These are phyloP conservation scores for Colletotrichum noveboracense DNA, from an alignment of 2,329 filamentous ascomycete species.

Conservation along the genomic window DNA sequence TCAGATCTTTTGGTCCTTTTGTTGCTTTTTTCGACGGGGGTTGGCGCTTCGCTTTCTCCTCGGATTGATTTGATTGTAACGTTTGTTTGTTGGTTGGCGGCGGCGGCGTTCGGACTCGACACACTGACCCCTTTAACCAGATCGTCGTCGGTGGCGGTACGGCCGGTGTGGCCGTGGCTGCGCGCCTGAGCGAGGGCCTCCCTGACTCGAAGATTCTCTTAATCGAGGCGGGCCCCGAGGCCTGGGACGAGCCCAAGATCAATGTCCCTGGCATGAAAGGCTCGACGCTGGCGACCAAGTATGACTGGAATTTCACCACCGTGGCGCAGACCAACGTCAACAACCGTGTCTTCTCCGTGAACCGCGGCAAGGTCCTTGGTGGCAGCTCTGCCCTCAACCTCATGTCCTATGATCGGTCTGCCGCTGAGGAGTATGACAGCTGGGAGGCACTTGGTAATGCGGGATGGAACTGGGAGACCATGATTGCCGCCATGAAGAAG, in stretches of 20 bases:
- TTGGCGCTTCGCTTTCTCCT: neutral
- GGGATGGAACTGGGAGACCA: conserved; percentile 40
- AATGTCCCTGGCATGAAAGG: conserved; percentile 32
- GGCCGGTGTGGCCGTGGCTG: conserved; percentile 35
- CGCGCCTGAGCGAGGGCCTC: conserved; percentile 27
- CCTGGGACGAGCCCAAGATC: conserved; percentile 27
- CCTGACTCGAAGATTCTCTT: conserved; percentile 29
- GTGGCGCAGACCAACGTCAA: conserved; percentile 41
- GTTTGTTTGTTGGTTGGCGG: neutral
- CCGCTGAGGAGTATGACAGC: conserved; percentile 34
- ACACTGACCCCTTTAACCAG: conserved; percentile 1
- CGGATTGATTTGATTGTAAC: neutral
- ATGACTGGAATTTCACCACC: conserved; percentile 46
- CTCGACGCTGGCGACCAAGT: conserved; percentile 25
- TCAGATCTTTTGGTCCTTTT: neutral
- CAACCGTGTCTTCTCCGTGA: conserved; percentile 40
- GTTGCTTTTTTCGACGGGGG: neutral
- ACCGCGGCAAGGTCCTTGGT: conserved; percentile 50
- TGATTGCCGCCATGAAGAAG: conserved; percentile 37
- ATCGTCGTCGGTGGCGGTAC: conserved; percentile 40
- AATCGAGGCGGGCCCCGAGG: conserved; percentile 34
- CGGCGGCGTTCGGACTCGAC: neutral
- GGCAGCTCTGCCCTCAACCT: conserved; percentile 51
- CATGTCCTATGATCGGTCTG: conserved; percentile 37
- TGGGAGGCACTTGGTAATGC: conserved; percentile 38